These are phyloP conservation scores for Botrytis galanthina DNA, from an alignment of 2,329 filamentous ascomycete genomes.

Conservation along the genomic window DNA sequence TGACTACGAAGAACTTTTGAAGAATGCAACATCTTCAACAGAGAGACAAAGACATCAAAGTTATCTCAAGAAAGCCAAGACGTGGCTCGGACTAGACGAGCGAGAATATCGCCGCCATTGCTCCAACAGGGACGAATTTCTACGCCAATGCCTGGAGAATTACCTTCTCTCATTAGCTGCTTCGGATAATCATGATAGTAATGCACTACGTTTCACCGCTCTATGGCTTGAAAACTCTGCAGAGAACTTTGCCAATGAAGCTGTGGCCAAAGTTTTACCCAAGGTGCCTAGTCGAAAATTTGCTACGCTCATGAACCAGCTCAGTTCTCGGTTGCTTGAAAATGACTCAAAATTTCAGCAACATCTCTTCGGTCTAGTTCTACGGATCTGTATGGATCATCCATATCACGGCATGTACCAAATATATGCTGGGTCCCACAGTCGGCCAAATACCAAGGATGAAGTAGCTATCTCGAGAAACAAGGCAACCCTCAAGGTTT, in stretches of 20 bases:
- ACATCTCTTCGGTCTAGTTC: constrained; percentile 70
- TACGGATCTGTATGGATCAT: constrained; percentile 85
- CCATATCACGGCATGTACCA: constrained; percentile 98
- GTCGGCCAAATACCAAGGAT: constrained; percentile 68
- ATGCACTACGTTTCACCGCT: constrained; percentile 86
- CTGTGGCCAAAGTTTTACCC: constrained; percentile 67
- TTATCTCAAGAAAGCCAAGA: constrained; percentile 69
- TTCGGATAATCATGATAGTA: constrained; percentile 85
- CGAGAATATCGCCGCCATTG: constrained; percentile 79
- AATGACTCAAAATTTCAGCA: constrained; percentile 70
- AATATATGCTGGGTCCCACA: constrained; percentile 79
- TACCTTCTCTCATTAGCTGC: constrained; percentile 82
- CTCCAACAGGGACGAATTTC: constrained; percentile 73
- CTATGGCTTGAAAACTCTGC: constrained; percentile 88
- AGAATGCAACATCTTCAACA: constrained; percentile 45
- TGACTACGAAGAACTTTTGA: constrained; percentile 63
- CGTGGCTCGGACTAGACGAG: constrained; percentile 88
- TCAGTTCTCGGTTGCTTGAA: constrained; percentile 86
- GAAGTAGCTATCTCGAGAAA: constrained; percentile 71
- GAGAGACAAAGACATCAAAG: constrained; percentile 56
- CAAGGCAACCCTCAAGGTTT: constrained; percentile 67
- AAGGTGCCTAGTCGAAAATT: constrained; percentile 89
- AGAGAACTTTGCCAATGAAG: constrained; percentile 72
- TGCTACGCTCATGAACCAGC: constrained; percentile 88
- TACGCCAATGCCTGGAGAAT: constrained; percentile 88